Conservation (phyloP, 1,139 yeast species). For the Candida glucosophila region DNA sequence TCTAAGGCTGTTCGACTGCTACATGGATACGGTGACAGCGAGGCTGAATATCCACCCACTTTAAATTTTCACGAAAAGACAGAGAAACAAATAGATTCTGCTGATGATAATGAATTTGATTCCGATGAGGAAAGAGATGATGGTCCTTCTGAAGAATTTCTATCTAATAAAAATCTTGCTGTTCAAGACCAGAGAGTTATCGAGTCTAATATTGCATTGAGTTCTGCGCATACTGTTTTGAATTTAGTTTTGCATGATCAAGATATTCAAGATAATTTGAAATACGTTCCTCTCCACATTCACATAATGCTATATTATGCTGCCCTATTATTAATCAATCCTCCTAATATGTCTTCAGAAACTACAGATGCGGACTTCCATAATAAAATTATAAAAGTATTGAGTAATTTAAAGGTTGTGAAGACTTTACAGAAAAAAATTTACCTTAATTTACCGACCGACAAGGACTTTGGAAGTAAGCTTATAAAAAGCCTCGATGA, state of each 20-base stretch:
- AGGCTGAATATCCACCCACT: constrained; percentile 27
- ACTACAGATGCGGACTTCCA: constrained; percentile 10
- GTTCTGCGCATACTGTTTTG: constrained; percentile 58
- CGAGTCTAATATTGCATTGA: constrained; percentile 42
- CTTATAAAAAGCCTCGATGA: constrained; percentile 37
- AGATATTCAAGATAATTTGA: constrained; percentile 49
- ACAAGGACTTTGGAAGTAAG: constrained; percentile 42
- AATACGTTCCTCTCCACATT: constrained; percentile 63
- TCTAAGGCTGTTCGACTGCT: constrained; percentile 45
- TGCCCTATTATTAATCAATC: constrained; percentile 46
- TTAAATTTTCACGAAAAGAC: constrained; percentile 17
- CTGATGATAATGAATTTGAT: constrained; percentile 4
- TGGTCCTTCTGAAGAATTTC: constrained; percentile 21
- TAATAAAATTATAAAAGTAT: constrained; percentile 13
- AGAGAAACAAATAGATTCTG: constrained; percentile 4
- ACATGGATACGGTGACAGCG: constrained; percentile 23
- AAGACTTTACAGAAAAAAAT: constrained; percentile 35
- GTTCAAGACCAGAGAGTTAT: constrained; percentile 28
- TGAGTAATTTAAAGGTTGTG: constrained; percentile 24
- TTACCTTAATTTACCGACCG: constrained; percentile 42
- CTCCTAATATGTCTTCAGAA: constrained; percentile 25
- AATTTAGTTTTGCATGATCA: constrained; percentile 51
- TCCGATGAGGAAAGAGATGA: constrained; percentile 24
- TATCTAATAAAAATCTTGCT: constrained; percentile 28
- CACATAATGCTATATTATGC: constrained; percentile 68